These are phyloP conservation scores for Sugiyamaella qingdaonensis DNA, from an alignment of 805 yeast species.

Conservation along the genomic window DNA sequence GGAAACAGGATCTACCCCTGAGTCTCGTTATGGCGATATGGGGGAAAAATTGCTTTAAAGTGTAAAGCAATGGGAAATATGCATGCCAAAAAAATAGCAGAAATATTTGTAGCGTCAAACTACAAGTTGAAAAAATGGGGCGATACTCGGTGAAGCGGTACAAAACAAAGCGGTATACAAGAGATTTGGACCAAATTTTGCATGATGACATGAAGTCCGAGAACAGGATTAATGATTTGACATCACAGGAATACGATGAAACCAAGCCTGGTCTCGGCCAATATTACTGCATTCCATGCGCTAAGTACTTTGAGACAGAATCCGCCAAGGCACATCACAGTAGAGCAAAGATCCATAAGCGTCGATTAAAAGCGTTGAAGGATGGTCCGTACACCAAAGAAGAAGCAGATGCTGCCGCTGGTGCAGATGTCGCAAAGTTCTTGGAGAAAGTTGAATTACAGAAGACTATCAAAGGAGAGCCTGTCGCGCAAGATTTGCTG, in stretches of 20 bases:
- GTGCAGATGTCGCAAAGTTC: constrained; percentile 66
- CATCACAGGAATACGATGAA: constrained; percentile 82
- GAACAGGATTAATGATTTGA: constrained; percentile 56
- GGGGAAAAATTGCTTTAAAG: no score
- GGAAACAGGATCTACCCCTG: no score
- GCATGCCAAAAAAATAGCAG: no score
- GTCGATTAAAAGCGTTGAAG: constrained; percentile 73
- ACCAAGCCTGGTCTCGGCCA: constrained; percentile 92
- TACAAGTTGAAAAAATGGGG: constrained; percentile 55
- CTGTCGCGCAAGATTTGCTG: not conserved
- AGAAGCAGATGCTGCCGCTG: constrained; percentile 90
- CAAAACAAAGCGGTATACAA: constrained; percentile 56
- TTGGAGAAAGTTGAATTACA: constrained; percentile 42
- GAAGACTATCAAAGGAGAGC: constrained; percentile 5
- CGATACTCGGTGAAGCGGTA: constrained; percentile 77
- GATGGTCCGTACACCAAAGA: constrained; percentile 80
- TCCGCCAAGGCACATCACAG: constrained; percentile 67
- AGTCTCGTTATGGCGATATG: no score
- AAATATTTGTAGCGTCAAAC: not conserved
- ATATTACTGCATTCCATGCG: constrained; percentile 90
- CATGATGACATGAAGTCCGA: constrained; percentile 65
- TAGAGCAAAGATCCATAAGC: constrained; percentile 75
- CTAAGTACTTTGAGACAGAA: constrained; percentile 81
- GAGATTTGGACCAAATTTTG: constrained; percentile 71
- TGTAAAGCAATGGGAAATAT: no score